Percentiles rank a stretch among this genome's conserved stretches.
phyloP scores from a whole-genome alignment of 2,329 filamentous ascomycete species.

The Epichloe uncinata region DNA sequence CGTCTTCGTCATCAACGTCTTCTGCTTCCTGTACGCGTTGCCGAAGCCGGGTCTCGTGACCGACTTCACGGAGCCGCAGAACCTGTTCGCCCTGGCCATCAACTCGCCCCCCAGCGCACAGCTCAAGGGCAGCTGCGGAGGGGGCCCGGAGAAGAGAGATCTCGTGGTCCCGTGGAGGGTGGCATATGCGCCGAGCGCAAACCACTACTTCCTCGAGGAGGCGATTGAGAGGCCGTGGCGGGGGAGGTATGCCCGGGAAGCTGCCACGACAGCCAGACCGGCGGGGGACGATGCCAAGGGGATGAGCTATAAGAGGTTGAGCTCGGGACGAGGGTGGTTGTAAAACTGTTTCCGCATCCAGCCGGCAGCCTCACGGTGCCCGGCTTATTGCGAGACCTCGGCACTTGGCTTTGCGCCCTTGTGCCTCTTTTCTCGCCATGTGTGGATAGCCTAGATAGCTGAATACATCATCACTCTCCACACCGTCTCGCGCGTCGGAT shows the following conservation, averaged over 20 bases:
- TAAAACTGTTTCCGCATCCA: slow-evolving; percentile 5
- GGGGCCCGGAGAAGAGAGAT: slow-evolving; percentile 21
- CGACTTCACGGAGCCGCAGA: slow-evolving; percentile 67
- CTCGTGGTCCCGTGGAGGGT: slow-evolving; percentile 30
- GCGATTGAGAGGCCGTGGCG: slow-evolving; percentile 15
- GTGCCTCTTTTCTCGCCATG: too few species aligned
- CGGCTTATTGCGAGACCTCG: too few species aligned
- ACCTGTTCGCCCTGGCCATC: slow-evolving; percentile 58
- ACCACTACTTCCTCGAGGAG: slow-evolving; percentile 32
- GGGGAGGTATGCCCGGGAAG: slow-evolving; percentile 12
- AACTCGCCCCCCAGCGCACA: slow-evolving; percentile 36
- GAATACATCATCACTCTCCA: too few species aligned
- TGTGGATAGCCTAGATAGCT: too few species aligned
- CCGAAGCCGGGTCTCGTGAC: slow-evolving; percentile 49
- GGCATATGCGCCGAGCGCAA: slow-evolving; percentile 21
- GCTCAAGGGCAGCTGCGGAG: slow-evolving; percentile 26
- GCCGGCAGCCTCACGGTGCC: too few species aligned
- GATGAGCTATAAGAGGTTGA: slow-evolving; percentile 18
- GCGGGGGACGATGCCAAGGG: slow-evolving; percentile 3
- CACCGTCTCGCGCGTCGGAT: neutral
- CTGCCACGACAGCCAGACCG: slow-evolving; percentile 15
- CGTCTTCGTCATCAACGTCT: slow-evolving; percentile 53
- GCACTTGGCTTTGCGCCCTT: too few species aligned
- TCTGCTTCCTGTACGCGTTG: slow-evolving; percentile 49
- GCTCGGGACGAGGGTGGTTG: slow-evolving; percentile 14